Evolutionary conservation across 805 yeast species (phyloP), one percentile per base, ranked within the genome.

Genomic region (Lipomyces sp.): DNA sequence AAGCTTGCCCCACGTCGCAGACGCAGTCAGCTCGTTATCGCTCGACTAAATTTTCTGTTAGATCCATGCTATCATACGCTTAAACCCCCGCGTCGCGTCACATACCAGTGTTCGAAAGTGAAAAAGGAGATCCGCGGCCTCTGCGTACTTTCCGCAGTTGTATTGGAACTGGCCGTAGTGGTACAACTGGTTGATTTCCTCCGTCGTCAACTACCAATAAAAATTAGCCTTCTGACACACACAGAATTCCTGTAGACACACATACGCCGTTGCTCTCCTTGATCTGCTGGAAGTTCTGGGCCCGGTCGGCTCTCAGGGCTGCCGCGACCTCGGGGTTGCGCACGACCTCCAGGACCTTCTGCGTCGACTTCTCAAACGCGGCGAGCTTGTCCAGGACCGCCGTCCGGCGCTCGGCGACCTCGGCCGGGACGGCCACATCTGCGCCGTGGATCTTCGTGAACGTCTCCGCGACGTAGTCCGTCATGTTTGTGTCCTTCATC

Each of bases 1-100:
- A n/a, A 81, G 69, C 64, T 75, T 76, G 59, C 86, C 86, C 86
- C 87, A 82, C 3, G 84, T 79, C 19, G 83, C 81, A 53, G 78
- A 76, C 49, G 75, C 64, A 56, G 75, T 72, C 53, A 75, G 66
- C 24, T 77, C 78, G 53, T 68, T 67, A 65, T 79, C 74, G 19
- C 77, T 74, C 8, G 83, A 78, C 50, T 39, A 22, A 10, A n/a
- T 19, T 29, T 11, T 40, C 22, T 13, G n/a, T 43, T 35, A 36
- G 41, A 10, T 8, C n/a, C 37, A 38, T n/a, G 18, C 18, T 7
- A 10, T 7, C 18, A n/a, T 3, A n/a, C 23, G 18, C 18, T 32
- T 16, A 4, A n/a, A 19, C 31, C 4, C 6, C 22, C 10, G 5
- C 16, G 26, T 11, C 13, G 35, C 11, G n/a, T 10, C 26, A 37